phyloP scores from a whole-genome alignment of 768 basidiomycete species.

The Mycena vitilis region DNA sequence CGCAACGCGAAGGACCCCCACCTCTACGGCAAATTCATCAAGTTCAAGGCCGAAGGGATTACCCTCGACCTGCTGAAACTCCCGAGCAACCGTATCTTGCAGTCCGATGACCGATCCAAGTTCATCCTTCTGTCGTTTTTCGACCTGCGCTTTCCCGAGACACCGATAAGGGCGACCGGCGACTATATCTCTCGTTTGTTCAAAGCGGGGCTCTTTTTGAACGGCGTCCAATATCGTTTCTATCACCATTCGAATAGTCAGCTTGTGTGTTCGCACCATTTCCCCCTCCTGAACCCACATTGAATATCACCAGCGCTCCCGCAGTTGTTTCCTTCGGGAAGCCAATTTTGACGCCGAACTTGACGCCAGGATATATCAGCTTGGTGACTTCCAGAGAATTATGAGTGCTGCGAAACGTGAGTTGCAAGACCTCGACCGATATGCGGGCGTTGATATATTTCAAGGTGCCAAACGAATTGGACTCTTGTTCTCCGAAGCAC shows the following conservation, averaged over 20 bases:
- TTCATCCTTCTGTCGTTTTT: slow-evolving; percentile 69
- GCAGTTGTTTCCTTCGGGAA: slow-evolving; percentile 72
- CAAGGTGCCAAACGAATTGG: slow-evolving; percentile 78
- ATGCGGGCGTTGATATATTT: slow-evolving; percentile 1
- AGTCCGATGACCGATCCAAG: slow-evolving; percentile 65
- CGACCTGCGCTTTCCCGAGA: slow-evolving; percentile 65
- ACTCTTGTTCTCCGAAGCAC: slow-evolving; percentile 72
- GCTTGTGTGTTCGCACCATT: slow-evolving; percentile 52
- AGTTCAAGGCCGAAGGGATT: slow-evolving; percentile 62
- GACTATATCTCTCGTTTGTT: slow-evolving; percentile 71
- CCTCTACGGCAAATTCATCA: slow-evolving; percentile 61
- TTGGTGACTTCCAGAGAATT: slow-evolving; percentile 70
- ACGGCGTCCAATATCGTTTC: slow-evolving; percentile 72
- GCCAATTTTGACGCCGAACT: slow-evolving; percentile 67
- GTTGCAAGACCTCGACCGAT: too few species aligned
- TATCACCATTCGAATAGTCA: slow-evolving; percentile 82
- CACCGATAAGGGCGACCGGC: slow-evolving; percentile 56
- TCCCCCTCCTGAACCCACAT: background rate
- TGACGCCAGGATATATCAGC: slow-evolving; percentile 64
- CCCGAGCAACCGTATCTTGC: slow-evolving; percentile 69
- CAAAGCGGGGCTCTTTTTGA: slow-evolving; percentile 66
- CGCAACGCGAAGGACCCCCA: slow-evolving; percentile 40
- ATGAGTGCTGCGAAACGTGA: slow-evolving; percentile 75
- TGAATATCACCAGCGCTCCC: slow-evolving; percentile 56
- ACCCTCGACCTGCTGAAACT: slow-evolving; percentile 61